Conservation (phyloP, 768 basidiomycete genomes). For the Albatrellus ellisii region DNA sequence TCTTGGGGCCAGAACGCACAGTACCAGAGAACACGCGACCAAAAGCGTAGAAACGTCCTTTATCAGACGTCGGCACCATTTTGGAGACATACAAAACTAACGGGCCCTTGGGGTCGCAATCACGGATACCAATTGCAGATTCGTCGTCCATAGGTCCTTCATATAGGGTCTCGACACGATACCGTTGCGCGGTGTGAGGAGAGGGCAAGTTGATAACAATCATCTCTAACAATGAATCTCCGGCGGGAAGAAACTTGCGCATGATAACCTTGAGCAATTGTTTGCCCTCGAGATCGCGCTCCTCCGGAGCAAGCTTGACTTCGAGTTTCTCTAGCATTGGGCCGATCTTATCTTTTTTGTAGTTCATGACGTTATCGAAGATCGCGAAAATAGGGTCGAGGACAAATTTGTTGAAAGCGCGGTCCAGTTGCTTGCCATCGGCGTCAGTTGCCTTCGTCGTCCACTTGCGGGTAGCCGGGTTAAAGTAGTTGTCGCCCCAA, state of each 20-base stretch:
- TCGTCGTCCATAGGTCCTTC: constrained; percentile 99
- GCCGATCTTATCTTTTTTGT: constrained; percentile 82
- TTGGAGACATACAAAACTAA: constrained; percentile 98
- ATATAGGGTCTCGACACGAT: constrained; percentile 99
- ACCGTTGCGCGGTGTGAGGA: constrained; percentile 91
- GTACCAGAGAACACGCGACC: constrained; percentile 99
- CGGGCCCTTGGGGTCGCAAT: constrained; percentile 93
- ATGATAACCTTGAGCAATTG: constrained; percentile 93
- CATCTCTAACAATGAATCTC: constrained; percentile 98
- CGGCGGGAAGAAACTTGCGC: constrained; percentile 99
- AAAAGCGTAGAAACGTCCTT: constrained; percentile 99
- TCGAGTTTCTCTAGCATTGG: constrained; percentile 95
- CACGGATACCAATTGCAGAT: constrained; percentile 95
- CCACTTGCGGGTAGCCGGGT: constrained; percentile 95
- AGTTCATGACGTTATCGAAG: constrained; percentile 98
- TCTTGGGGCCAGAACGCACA: constrained; percentile 92
- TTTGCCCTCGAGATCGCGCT: constrained; percentile 93
- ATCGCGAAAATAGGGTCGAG: constrained; percentile 99
- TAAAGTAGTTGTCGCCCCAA: constrained; percentile 99
- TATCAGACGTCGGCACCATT: constrained; percentile 99
- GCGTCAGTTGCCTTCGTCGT: constrained; percentile 60
- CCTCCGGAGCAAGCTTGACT: constrained; percentile 74
- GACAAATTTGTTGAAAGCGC: constrained; percentile 97
- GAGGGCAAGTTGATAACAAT: constrained; percentile 99
- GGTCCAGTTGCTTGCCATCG: constrained; percentile 87